Base-by-base conservation (phyloP, 148 eudicot species). In the Beta vulgaris region DNA sequence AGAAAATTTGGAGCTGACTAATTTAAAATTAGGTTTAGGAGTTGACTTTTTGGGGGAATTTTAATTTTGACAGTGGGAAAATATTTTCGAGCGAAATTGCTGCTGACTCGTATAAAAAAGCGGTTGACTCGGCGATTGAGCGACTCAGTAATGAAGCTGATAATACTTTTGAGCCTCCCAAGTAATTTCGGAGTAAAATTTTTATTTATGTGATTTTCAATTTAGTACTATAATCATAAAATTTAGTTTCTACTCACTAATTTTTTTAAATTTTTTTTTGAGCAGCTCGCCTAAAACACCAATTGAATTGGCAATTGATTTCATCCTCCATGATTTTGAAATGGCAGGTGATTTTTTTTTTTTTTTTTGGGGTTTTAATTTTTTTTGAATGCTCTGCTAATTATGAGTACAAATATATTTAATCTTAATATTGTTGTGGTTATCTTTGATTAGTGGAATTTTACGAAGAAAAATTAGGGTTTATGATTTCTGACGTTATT, bases 291-390 rank as follows among this genome's bases (percentile, higher is more conserved):
- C 98, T 14, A 88, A 85, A 83, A 89, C 91, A 37, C 98, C 98
- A 3, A 93, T 93, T 9, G 98, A 93, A 77, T 82, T 93, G 80
- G 98, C 98, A 32, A 91, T 93, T 76, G 98, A 93, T 81, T 93
- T 93, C 85, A 90, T 93, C 68, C 98, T 93, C 23, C 96, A 93
- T 77, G 98, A 93, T 81, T 93, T 93, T 79, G 98, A 93, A 82
- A 93, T 93, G 98, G 96, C 98, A 68, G 98, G 98, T 93, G 29
- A 35, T 21, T 59, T 42, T 14, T 1, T 23, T 42, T 11, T 23
- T 6, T 8, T 5, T 37, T 3, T 67, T 23, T 42, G 11, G 3
- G 51, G n/a, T 67, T 64, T 37, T 7, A 64, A 23, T 63, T 5
- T 61, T 39, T 1, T 39, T 39, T 39, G 42, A 36, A 28, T 49